phyloP scores from a whole-genome alignment of 768 basidiomycete species.

The Boletus barrowsii region DNA sequence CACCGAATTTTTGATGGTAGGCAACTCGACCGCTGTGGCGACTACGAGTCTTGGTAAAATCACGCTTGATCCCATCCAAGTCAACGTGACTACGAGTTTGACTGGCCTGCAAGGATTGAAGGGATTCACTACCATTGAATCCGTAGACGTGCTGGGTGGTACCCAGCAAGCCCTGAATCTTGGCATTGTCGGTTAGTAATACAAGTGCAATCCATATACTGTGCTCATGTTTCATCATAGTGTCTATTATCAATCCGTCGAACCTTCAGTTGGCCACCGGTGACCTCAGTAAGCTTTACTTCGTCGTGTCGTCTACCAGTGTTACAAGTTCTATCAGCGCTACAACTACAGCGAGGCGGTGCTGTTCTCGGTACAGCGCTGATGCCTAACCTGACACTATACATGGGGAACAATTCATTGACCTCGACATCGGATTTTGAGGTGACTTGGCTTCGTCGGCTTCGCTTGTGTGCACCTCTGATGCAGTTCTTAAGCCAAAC shows the following conservation, averaged over 20 bases:
- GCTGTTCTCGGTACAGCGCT: conserved; percentile 56
- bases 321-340: conserved; percentile 33
- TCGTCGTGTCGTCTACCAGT: neutral
- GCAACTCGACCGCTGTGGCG: conserved; percentile 57
- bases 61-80: conserved; percentile 67
- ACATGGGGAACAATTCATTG: conserved; percentile 59
- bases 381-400: conserved; percentile 56
- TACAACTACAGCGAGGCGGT: conserved; percentile 54
- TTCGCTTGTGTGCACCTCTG: neutral
- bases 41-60: conserved; percentile 62
- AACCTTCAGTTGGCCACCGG: conserved; percentile 60
- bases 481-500: conserved; percentile 46
- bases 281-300: conserved; percentile 51
- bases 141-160: conserved; percentile 67
- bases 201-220: neutral
- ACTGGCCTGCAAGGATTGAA: conserved; percentile 61
- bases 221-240: conserved; percentile 27
- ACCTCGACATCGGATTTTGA: conserved; percentile 48
- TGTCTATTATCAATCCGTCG: conserved; percentile 66
- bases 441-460: conserved; percentile 26
- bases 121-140: conserved; percentile 50
- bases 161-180: conserved; percentile 56
- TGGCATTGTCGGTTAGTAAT: conserved; percentile 49
- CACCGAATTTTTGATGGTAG: conserved; percentile 56
- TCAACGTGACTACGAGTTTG: conserved; percentile 63